Conservation (phyloP, 179 eudicot species). For the Amaranthus tricolor region DNA sequence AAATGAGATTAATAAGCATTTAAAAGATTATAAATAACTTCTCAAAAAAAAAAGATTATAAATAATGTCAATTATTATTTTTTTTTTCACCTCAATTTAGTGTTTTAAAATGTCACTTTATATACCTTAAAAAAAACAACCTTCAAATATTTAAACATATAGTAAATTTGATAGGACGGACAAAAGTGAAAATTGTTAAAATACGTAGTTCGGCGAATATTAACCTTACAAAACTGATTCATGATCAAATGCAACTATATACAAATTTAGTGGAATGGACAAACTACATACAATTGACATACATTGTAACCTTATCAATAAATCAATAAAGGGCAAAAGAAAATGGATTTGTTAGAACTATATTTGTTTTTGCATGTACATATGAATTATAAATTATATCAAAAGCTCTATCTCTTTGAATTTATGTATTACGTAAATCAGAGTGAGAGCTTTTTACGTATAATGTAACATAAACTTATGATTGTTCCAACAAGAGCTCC, state of each 20-base stretch:
- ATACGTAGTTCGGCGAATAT: not conserved
- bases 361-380: conserved; percentile 12
- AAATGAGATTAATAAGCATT: too few species aligned
- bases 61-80: too few species aligned
- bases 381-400: conserved; percentile 8
- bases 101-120: too few species aligned
- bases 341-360: conserved; percentile 13
- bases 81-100: too few species aligned
- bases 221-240: conserved; percentile 7
- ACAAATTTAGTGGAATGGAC: too few species aligned
- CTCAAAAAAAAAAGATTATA: too few species aligned
- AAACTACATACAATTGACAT: conserved; percentile 7
- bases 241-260: conserved; percentile 22
- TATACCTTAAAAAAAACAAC: too few species aligned
- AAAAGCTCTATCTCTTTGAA: not conserved
- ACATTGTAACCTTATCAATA: conserved; percentile 10
- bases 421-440: not conserved
- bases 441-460: not conserved
- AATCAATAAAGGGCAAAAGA: conserved; percentile 6
- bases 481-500: not conserved
- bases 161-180: too few species aligned
- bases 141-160: too few species aligned
- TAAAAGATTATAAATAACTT: too few species aligned
- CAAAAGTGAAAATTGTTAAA: too few species aligned
- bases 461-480: conserved; percentile 1